A percentile compares a stretch with the other conserved stretches of the same genome.
These are phyloP conservation scores for Talaromyces sp. DNA, from an alignment of 2,329 filamentous ascomycete species.

Conservation along the genomic window DNA sequence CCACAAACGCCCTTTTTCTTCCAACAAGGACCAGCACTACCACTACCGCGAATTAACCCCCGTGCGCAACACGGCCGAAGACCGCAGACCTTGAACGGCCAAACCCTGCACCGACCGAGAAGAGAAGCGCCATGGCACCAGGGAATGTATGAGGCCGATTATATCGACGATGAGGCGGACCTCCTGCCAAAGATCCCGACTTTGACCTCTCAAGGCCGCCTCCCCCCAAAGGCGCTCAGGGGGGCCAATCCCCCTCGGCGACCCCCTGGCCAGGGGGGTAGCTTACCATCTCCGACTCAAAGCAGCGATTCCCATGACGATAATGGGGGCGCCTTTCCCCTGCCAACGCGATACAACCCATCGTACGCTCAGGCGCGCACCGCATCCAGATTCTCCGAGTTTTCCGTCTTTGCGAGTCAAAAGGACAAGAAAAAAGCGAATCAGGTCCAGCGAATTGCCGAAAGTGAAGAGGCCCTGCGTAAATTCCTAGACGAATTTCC, in stretches of 20 bases:
- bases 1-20: background rate
- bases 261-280: background rate
- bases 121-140: background rate
- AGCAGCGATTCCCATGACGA: background rate
- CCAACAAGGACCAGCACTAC: background rate
- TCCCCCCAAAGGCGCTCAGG: background rate
- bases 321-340: background rate
- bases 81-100: background rate
- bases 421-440: constrained; percentile 5
- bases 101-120: background rate
- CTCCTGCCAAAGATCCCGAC: background rate
- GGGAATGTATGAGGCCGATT: background rate
- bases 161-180: background rate
- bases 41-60: background rate
- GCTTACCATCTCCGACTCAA: background rate
- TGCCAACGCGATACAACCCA: background rate
- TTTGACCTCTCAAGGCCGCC: background rate
- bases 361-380: background rate
- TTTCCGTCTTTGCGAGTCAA: background rate
- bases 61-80: background rate
- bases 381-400: background rate
- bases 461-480: background rate
- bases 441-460: background rate
- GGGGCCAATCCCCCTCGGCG: background rate
- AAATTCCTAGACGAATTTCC: background rate